Evolutionary conservation across 805 yeast species (phyloP).

Genomic region (Starmerella kuoi): DNA sequence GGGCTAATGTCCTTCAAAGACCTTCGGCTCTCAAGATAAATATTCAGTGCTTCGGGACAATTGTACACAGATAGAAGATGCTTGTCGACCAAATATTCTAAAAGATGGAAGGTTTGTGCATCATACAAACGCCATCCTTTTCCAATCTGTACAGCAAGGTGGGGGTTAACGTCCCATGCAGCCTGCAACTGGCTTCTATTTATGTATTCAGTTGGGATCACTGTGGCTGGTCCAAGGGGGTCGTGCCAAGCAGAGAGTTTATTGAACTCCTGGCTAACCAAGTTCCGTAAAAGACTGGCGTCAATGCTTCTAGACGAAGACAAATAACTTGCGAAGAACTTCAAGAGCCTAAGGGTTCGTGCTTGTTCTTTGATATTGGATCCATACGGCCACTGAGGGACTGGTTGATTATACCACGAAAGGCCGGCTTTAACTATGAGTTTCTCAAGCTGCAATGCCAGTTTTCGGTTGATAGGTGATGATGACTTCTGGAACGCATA

Average conservation of each 20-base stretch:
- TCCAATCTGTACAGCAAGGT: constrained; percentile 51
- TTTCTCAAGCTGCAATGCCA: constrained; percentile 38
- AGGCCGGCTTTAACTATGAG: constrained; percentile 54
- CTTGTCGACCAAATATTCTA: constrained; percentile 37
- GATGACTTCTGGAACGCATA: constrained; percentile 23
- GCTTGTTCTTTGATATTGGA: constrained; percentile 60
- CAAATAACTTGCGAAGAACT: constrained; percentile 32
- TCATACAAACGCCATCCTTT: constrained; percentile 6
- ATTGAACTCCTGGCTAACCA: constrained; percentile 65
- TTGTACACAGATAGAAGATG: constrained; percentile 49
- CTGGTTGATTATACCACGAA: constrained; percentile 57
- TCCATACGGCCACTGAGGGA: constrained; percentile 68
- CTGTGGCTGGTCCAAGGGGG: constrained; percentile 32
- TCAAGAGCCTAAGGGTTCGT: constrained; percentile 50
- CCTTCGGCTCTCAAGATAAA: constrained; percentile 30
- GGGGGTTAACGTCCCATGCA: constrained; percentile 60
- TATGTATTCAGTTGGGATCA: not conserved
- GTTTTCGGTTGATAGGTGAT: constrained; percentile 26
- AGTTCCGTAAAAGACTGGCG: constrained; percentile 40
- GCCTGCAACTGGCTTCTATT: constrained; percentile 20
- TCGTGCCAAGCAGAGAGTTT: constrained; percentile 67
- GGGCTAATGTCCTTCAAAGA: constrained; percentile 28
- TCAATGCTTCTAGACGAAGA: constrained; percentile 27
- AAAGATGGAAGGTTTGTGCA: constrained; percentile 27
- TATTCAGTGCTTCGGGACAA: constrained; percentile 49